Conservation (phyloP, 179 eudicot species). For the Patellifolia procumbens region DNA sequence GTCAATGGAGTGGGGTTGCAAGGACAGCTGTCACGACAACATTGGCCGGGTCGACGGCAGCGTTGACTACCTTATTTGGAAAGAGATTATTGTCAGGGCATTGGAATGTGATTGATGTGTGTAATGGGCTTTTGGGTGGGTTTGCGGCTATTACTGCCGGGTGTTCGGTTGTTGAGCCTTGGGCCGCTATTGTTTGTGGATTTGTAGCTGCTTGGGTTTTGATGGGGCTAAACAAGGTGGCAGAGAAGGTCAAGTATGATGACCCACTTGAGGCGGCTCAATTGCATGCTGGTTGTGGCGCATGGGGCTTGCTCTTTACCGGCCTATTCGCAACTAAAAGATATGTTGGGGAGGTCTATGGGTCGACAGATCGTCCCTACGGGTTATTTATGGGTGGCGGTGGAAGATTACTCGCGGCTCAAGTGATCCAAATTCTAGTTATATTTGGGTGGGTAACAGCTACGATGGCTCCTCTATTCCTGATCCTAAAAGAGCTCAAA, state of each 20-base stretch:
- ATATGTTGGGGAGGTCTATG: slow-evolving; percentile 42
- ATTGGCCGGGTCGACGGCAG: slow-evolving; percentile 51
- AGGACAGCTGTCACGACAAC: slow-evolving; percentile 61
- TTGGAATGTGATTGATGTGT: slow-evolving; percentile 52
- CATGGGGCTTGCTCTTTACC: slow-evolving; percentile 52
- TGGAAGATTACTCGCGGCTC: slow-evolving; percentile 45
- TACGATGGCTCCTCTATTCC: slow-evolving; percentile 47
- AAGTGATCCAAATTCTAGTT: slow-evolving; percentile 40
- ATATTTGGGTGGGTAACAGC: slow-evolving; percentile 47
- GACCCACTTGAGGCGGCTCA: slow-evolving; percentile 63
- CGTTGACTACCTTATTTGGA: slow-evolving; percentile 43
- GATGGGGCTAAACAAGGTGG: slow-evolving; percentile 43
- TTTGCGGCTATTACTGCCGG: slow-evolving; percentile 53
- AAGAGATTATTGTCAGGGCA: slow-evolving; percentile 44
- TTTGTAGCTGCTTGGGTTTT: slow-evolving; percentile 54
- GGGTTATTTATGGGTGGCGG: slow-evolving; percentile 61
- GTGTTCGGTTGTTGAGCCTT: slow-evolving; percentile 51
- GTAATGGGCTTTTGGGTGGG: slow-evolving; percentile 53
- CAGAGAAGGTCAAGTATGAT: slow-evolving; percentile 39
- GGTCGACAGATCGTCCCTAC: slow-evolving; percentile 40
- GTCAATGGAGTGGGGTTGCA: slow-evolving; percentile 51
- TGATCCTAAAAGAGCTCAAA: slow-evolving; percentile 34
- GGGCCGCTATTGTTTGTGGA: slow-evolving; percentile 54
- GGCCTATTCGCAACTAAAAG: slow-evolving; percentile 42
- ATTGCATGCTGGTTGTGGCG: slow-evolving; percentile 52